Conservation (phyloP, 345 rosid species). For the Mallotus nudiflorus region DNA sequence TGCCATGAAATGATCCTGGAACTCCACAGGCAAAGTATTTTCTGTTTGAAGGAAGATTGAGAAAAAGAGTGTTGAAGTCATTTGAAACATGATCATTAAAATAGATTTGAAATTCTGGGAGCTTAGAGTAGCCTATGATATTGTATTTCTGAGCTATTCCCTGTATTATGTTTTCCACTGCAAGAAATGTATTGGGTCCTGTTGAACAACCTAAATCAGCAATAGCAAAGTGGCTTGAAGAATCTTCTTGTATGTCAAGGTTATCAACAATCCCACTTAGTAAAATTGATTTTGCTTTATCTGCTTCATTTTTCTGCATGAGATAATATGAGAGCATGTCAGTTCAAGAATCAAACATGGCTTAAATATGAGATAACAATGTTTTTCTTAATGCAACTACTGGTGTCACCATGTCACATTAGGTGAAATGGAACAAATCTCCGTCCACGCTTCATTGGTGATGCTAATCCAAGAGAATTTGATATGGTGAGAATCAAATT, state of each 20-base stretch:
- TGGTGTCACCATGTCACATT: too few species aligned
- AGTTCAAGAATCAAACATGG: too few species aligned
- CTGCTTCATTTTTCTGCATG: neutral
- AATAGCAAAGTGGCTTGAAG: neutral
- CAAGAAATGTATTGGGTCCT: conserved; percentile 12
- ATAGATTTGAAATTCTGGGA: conserved; percentile 13
- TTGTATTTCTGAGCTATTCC: neutral
- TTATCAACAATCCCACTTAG: neutral
- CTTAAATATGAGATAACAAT: too few species aligned
- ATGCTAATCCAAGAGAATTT: too few species aligned
- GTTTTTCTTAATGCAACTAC: too few species aligned
- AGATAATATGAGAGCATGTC: too few species aligned
- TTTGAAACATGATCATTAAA: conserved; percentile 11
- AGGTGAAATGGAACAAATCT: too few species aligned
- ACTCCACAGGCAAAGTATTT: conserved; percentile 18
- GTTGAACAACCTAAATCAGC: conserved; percentile 19
- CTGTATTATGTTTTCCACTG: conserved; percentile 3
- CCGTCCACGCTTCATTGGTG: too few species aligned
- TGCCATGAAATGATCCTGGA: conserved; percentile 20
- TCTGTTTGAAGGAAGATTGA: conserved; percentile 6
- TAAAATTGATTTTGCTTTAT: neutral
- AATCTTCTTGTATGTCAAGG: neutral
- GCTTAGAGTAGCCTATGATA: neutral
- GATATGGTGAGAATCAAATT: too few species aligned
- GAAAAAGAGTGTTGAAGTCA: conserved; percentile 17